Evolutionary conservation across 176 grass and related monocot genomes (phyloP).

Genomic region (Eragrostis nindensis): DNA sequence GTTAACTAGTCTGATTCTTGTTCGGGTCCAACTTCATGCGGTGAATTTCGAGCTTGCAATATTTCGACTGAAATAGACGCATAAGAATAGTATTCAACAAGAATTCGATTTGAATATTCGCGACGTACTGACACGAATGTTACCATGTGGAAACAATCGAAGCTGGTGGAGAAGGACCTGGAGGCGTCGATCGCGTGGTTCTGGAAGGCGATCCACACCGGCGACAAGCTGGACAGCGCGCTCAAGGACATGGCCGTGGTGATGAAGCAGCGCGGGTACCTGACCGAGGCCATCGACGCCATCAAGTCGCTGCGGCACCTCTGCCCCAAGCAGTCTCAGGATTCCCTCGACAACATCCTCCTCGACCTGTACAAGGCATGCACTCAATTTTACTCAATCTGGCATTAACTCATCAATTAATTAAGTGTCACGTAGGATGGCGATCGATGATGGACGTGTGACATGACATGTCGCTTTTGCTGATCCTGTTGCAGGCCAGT

Average conservation of each 20-base stretch:
- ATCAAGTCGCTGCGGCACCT: slow-evolving; percentile 71
- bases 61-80: too few species aligned
- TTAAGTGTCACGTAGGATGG: too few species aligned
- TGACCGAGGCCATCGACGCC: slow-evolving; percentile 69
- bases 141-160: neutral
- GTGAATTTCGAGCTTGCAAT: too few species aligned
- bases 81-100: too few species aligned
- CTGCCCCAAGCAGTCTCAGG: slow-evolving; percentile 75
- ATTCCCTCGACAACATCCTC: slow-evolving; percentile 85
- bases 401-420: neutral
- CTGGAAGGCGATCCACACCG: slow-evolving; percentile 71
- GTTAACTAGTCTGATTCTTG: neutral
- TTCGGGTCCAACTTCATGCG: neutral
- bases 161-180: slow-evolving; percentile 88
- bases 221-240: slow-evolving; percentile 79
- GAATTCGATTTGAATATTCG: neutral
- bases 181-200: slow-evolving; percentile 83
- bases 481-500: slow-evolving; percentile 44
- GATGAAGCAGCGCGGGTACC: slow-evolving; percentile 81
- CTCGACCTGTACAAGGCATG: slow-evolving; percentile 62
- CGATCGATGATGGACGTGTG: too few species aligned
- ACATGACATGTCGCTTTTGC: too few species aligned
- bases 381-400: neutral
- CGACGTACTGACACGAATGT: neutral
- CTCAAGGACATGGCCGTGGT: slow-evolving; percentile 95